A percentile compares a stretch with the other conserved stretches of the same genome.
phyloP scores from a whole-genome alignment of 768 basidiomycete species.

The Rhizopogon vinicolor region DNA sequence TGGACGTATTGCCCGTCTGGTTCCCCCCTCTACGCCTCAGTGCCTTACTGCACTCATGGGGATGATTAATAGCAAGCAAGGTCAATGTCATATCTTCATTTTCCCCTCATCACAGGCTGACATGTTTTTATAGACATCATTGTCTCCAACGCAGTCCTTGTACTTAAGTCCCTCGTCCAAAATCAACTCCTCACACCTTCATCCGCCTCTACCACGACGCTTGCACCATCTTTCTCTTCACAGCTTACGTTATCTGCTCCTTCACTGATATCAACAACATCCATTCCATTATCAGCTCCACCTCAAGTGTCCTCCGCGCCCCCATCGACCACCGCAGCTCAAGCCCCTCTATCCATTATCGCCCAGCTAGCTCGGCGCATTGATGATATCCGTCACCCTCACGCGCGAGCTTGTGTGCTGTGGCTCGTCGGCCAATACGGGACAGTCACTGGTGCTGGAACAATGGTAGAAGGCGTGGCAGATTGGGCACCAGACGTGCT shows the following conservation, averaged over 20 bases:
- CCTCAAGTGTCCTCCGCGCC: slow-evolving; percentile 18
- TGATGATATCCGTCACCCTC: slow-evolving; percentile 73
- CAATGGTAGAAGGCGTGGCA: slow-evolving; percentile 52
- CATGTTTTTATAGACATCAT: slow-evolving; percentile 53
- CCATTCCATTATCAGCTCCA: neutral
- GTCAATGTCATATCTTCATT: slow-evolving; percentile 34
- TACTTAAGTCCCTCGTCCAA: slow-evolving; percentile 83
- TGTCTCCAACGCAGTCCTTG: slow-evolving; percentile 77
- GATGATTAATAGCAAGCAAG: slow-evolving; percentile 76
- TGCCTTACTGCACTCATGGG: slow-evolving; percentile 73
- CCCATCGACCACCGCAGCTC: slow-evolving; percentile 14
- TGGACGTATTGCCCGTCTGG: slow-evolving; percentile 64
- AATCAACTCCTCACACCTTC: slow-evolving; percentile 42
- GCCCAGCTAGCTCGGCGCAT: slow-evolving; percentile 71
- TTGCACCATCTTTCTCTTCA: neutral
- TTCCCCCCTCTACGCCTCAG: slow-evolving; percentile 65
- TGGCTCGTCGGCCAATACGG: slow-evolving; percentile 95
- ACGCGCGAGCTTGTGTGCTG: slow-evolving; percentile 81
- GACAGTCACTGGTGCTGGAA: slow-evolving; percentile 27
- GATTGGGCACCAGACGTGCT: slow-evolving; percentile 89
- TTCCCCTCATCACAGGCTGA: neutral
- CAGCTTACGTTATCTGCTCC: slow-evolving; percentile 10
- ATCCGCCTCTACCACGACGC: slow-evolving; percentile 18
- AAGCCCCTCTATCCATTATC: slow-evolving; percentile 62
- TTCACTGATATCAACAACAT: neutral